phyloP scores from a whole-genome alignment of 768 basidiomycete genomes.

The Coprinopsis strossmayeri region DNA sequence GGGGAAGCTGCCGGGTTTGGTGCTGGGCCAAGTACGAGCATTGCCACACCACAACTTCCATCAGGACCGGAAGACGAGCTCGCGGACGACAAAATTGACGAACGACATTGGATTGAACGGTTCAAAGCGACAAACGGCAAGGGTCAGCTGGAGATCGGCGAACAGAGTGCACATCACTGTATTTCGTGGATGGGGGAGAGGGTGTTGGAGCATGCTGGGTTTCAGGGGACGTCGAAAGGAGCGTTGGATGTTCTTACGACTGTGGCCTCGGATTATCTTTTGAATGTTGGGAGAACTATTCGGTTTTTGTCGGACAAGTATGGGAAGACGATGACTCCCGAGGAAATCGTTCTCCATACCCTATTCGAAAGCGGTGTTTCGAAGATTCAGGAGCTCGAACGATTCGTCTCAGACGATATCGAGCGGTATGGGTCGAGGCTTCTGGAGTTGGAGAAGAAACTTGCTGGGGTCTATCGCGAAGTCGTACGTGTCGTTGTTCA shows the following conservation, averaged over 20 bases:
- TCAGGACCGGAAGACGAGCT: conserved; percentile 33
- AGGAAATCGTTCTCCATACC: conserved; percentile 93
- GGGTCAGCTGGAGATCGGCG: conserved; percentile 49
- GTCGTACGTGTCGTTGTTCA: too few species aligned
- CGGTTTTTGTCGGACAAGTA: conserved; percentile 79
- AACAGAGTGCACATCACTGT: conserved; percentile 55
- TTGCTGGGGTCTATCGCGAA: conserved; percentile 77
- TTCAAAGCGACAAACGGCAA: conserved; percentile 19
- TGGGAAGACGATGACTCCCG: conserved; percentile 70
- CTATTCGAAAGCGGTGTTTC: conserved; percentile 86
- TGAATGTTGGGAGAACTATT: conserved; percentile 84
- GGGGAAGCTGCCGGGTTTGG: conserved; percentile 23
- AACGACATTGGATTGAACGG: conserved; percentile 47
- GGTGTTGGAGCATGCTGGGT: conserved; percentile 84
- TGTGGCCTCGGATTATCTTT: conserved; percentile 73
- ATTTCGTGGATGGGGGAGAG: conserved; percentile 67
- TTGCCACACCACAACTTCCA: too few species aligned
- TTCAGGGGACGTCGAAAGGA: conserved; percentile 82
- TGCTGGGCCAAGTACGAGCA: conserved; percentile 14
- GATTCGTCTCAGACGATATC: conserved; percentile 86
- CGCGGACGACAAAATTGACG: conserved; percentile 47
- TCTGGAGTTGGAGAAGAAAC: conserved; percentile 78
- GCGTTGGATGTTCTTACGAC: conserved; percentile 74
- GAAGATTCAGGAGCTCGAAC: conserved; percentile 71
- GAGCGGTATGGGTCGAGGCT: conserved; percentile 75